Evolutionary conservation across 2,329 filamentous ascomycete genomes (phyloP), one percentile per base, ranked within the genome.

Genomic region (Cyclaneusma minus): DNA sequence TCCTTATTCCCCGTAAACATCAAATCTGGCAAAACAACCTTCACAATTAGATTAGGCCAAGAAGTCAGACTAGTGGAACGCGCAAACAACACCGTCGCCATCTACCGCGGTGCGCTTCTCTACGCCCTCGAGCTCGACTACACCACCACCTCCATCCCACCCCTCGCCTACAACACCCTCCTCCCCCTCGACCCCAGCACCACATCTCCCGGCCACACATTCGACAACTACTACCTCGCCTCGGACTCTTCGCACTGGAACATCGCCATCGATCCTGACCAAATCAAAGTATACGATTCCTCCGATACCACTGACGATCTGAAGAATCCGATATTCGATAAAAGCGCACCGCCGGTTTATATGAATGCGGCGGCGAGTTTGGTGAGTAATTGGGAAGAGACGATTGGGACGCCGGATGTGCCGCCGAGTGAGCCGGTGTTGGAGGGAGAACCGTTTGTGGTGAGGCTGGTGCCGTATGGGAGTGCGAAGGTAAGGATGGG

Each of bases 401-500:
- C 36, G 5, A 35, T 36, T 3, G 51, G 54, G 22, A 46, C 43
- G 26, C 48, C 49, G 3, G 44, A 47, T 7, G 42, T 44, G 6
- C 47, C 48, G 6, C 50, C 52, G 4, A 30, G 48, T 16, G 35
- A 41, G 15, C 40, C 40, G 7, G 37, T 45, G 12, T 40, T 49
- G 14, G 43, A 45, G 3, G 48, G 50, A 0, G 34, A 44, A 21
- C 43, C 37, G n/a, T 48, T 47, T 30, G 41, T 45, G 25, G 38
- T 50, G 8, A 45, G 46, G n/a, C 30, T 62, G 11, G 46, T 53
- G 8, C 59, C 58, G n/a, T 61, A 55, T 40, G 58, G 55, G 2
- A 51, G 51, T 20, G 51, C 57, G 9, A 59, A 56, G 37, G 36
- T 62, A 30, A 57, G 58, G 32, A 58, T 62, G 40, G 52, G 51